Evolutionary conservation across 169 alveolate species (phyloP).

Genomic region (Plasmodium blacklocki): DNA sequence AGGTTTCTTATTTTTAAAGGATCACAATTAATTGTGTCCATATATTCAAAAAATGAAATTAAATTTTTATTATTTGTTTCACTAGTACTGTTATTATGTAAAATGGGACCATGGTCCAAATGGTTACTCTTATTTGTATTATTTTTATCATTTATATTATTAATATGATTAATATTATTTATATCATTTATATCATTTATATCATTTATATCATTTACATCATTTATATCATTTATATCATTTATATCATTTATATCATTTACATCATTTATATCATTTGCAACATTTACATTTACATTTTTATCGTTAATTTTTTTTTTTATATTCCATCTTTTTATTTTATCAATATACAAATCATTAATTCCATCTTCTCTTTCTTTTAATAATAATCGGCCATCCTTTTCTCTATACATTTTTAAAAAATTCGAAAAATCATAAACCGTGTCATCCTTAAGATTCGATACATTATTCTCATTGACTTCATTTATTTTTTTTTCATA

Average conservation of each 20-base stretch:
- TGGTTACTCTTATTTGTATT: too few species aligned
- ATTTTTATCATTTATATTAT: neutral
- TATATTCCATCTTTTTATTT: neutral
- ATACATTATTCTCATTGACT: neutral
- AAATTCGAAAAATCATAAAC: conserved; percentile 6
- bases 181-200: neutral
- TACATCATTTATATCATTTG: neutral
- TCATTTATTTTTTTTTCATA: neutral
- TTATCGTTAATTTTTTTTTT: neutral
- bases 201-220: neutral
- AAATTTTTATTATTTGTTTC: neutral
- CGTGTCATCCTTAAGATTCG: neutral
- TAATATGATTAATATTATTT: too few species aligned
- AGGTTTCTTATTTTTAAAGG: conserved; percentile 13
- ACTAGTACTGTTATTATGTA: too few species aligned
- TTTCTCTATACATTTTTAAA: conserved; percentile 16
- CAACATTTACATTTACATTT: too few species aligned
- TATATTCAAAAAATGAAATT: conserved; percentile 11
- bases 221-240: neutral
- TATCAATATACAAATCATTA: neutral
- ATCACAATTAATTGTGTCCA: conserved; percentile 2
- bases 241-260: too few species aligned
- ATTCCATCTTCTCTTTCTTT: neutral
- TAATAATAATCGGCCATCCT: neutral
- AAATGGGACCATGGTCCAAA: too few species aligned